A percentile compares a stretch with the other conserved stretches of the same genome.
phyloP scores from a whole-genome alignment of 1,284 basidiomycete species.

The Malassezia japonica region DNA sequence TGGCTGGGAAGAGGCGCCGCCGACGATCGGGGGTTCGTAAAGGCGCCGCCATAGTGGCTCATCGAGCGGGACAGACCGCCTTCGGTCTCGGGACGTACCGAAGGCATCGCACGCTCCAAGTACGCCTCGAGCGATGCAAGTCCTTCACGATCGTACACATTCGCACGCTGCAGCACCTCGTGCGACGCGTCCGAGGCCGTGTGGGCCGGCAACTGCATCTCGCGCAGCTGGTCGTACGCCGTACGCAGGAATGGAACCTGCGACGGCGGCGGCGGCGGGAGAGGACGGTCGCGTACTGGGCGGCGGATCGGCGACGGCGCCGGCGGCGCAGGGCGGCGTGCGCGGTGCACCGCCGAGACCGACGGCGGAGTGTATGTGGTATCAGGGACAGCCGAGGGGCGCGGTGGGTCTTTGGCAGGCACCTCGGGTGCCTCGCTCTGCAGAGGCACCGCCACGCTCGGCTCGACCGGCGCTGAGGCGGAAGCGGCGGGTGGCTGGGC shows the following conservation, averaged over 20 bases:
- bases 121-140: constrained; percentile 2
- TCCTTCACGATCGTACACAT: neutral
- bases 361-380: too few species aligned
- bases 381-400: too few species aligned
- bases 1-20: constrained; percentile 29
- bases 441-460: too few species aligned
- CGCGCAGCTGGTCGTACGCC: constrained; percentile 8
- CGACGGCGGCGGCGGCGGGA: constrained; percentile 12
- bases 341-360: neutral
- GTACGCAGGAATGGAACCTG: constrained; percentile 4
- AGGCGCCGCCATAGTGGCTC: constrained; percentile 11
- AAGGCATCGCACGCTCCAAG: neutral
- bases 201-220: neutral
- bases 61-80: neutral
- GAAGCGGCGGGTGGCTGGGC: too few species aligned
- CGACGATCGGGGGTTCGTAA: constrained; percentile 22
- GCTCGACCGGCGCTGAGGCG: too few species aligned
- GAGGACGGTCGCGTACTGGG: neutral
- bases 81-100: neutral
- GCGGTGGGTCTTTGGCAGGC: too few species aligned
- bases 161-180: too few species aligned
- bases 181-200: neutral
- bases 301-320: neutral
- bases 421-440: too few species aligned
- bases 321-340: neutral